Percentiles rank a stretch among this genome's conserved stretches.
phyloP scores from a whole-genome alignment of 1,284 basidiomycete species.

The Porogramme epimiltina region DNA sequence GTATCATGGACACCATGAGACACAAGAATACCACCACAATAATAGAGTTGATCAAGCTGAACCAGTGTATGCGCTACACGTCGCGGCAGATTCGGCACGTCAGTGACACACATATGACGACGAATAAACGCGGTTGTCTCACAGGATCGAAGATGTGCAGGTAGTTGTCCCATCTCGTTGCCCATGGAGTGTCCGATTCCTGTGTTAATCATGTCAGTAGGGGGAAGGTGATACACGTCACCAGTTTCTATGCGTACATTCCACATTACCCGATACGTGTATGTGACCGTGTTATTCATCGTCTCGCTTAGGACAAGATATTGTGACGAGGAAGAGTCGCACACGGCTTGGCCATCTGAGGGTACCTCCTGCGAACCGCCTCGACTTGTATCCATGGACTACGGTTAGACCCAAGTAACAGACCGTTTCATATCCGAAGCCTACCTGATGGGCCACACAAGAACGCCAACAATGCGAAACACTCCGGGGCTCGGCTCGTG shows the following conservation, averaged over 20 bases:
- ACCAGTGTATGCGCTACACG: conserved; percentile 79
- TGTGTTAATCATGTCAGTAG: conserved; percentile 28
- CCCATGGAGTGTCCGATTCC: conserved; percentile 89
- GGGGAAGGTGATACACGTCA: no score
- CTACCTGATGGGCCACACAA: conserved; percentile 88
- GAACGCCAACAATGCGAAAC: conserved; percentile 86
- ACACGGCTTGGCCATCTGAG: conserved; percentile 34
- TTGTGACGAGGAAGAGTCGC: conserved; percentile 30
- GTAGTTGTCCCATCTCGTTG: conserved; percentile 96
- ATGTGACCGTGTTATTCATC: conserved; percentile 70
- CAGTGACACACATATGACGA: no score
- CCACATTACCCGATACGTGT: conserved; percentile 92
- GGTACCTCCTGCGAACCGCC: conserved; percentile 54
- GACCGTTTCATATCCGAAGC: neutral
- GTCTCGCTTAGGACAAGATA: conserved; percentile 69
- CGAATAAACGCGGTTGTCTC: no score
- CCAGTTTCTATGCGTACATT: no score
- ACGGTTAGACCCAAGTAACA: neutral
- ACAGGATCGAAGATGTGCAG: conserved; percentile 77
- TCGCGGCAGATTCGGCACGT: no score
- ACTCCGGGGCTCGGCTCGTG: conserved; percentile 72
- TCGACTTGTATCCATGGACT: conserved; percentile 42
- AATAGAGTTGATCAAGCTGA: conserved; percentile 92
- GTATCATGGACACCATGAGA: conserved; percentile 91
- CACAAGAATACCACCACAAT: conserved; percentile 91